These are phyloP conservation scores for Fraxinus anomala DNA, from an alignment of 257 asterid species.

Conservation along the genomic window DNA sequence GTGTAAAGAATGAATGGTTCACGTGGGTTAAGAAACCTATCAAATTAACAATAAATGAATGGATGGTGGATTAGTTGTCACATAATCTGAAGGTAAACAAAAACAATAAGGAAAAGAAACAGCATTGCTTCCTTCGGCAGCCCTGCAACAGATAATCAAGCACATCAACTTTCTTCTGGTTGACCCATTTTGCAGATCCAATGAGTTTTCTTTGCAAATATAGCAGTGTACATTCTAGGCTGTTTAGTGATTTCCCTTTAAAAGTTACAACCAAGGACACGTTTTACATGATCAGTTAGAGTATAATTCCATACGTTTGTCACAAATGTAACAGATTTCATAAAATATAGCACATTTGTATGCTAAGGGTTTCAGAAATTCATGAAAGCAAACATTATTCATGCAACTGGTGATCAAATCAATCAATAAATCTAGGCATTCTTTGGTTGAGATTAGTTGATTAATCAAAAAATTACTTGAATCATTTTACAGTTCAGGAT, in stretches of 20 bases:
- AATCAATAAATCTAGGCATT: not conserved
- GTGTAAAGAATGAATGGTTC: not conserved
- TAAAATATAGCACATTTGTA: too few relatives aligned
- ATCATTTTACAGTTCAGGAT: too few relatives aligned
- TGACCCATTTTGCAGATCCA: slow-evolving; percentile 8
- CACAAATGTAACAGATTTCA: too few relatives aligned
- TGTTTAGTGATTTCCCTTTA: not conserved
- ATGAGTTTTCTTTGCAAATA: not conserved
- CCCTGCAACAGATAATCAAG: not conserved
- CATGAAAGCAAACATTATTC: not conserved
- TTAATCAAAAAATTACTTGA: too few relatives aligned
- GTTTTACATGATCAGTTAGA: not conserved
- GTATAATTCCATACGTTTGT: too few relatives aligned
- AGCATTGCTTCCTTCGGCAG: slow-evolving; percentile 7
- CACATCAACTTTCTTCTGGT: not conserved
- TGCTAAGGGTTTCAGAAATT: too few relatives aligned
- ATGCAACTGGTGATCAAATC: not conserved
- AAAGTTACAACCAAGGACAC: not conserved
- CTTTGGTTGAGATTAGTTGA: not conserved
- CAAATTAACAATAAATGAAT: slow-evolving; percentile 5
- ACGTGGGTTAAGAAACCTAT: not conserved
- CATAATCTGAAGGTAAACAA: slow-evolving; percentile 18
- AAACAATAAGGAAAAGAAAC: not conserved
- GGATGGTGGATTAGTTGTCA: slow-evolving; percentile 9
- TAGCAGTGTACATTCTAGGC: not conserved